Percentiles rank a stretch among this genome's conserved stretches.
phyloP scores from a whole-genome alignment of 495 filamentous ascomycete genomes.

The Lasiosphaeria ovina region DNA sequence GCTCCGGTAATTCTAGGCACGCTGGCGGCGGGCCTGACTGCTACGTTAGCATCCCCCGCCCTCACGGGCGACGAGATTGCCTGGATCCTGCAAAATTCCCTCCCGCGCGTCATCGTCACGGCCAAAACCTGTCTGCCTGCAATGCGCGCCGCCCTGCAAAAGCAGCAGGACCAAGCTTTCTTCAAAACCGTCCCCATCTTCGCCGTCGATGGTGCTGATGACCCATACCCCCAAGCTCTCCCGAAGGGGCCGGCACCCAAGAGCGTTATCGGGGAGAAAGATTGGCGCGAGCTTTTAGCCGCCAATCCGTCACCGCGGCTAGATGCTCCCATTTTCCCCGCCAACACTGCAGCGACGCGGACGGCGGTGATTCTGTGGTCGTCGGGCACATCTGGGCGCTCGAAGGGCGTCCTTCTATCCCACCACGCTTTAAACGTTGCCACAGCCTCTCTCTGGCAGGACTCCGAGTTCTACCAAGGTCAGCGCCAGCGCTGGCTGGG shows the following conservation, averaged over 20 bases:
- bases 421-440: slow-evolving; percentile 49
- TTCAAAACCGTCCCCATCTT: slow-evolving; percentile 27
- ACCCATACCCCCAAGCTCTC: slow-evolving; percentile 24
- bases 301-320: not conserved
- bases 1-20: slow-evolving; percentile 27
- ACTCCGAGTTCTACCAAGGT: slow-evolving; percentile 36
- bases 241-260: not conserved
- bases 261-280: not conserved
- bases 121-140: slow-evolving; percentile 26
- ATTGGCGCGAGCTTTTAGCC: slow-evolving; percentile 26
- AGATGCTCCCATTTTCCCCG: slow-evolving; percentile 7
- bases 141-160: slow-evolving; percentile 26
- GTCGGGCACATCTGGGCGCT: slow-evolving; percentile 76
- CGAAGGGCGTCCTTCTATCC: slow-evolving; percentile 77
- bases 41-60: slow-evolving; percentile 34
- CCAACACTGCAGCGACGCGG: slow-evolving; percentile 11
- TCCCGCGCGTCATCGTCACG: slow-evolving; percentile 33
- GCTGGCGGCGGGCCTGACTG: slow-evolving; percentile 31
- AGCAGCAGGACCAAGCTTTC: slow-evolving; percentile 20
- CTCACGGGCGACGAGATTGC: slow-evolving; percentile 34
- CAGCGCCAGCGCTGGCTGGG: slow-evolving; percentile 56
- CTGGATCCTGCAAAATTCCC: slow-evolving; percentile 36
- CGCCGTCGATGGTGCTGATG: slow-evolving; percentile 23
- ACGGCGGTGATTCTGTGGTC: slow-evolving; percentile 70
- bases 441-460: slow-evolving; percentile 30